Conservation (phyloP, 2,329 filamentous ascomycete genomes). For the Arthrinium phaeospermum region DNA sequence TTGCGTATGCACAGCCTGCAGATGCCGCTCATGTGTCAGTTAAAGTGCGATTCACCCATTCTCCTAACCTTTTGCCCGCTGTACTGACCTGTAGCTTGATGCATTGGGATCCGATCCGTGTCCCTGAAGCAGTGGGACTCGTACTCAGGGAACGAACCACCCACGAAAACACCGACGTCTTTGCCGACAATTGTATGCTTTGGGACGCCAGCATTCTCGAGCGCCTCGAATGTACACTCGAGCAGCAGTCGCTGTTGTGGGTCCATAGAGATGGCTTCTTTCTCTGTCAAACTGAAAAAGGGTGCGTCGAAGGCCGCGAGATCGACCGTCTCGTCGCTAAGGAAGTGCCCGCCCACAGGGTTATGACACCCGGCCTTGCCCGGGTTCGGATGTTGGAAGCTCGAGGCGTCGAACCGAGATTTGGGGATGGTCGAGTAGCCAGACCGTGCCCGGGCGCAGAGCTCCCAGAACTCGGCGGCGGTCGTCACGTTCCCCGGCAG, state of each 20-base stretch:
- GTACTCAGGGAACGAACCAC: constrained; percentile 55
- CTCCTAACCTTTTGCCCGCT: too few species aligned
- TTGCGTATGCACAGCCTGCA: constrained; percentile 53
- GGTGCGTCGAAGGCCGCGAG: constrained; percentile 37
- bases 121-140: constrained; percentile 52
- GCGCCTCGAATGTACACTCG: constrained; percentile 59
- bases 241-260: constrained; percentile 59
- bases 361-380: constrained; percentile 39
- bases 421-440: constrained; percentile 39
- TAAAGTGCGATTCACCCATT: too few species aligned
- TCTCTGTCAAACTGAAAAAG: constrained; percentile 45
- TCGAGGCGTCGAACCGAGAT: constrained; percentile 39
- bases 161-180: constrained; percentile 57
- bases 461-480: constrained; percentile 39
- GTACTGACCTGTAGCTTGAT: constrained; percentile 50
- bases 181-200: constrained; percentile 53
- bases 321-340: constrained; percentile 33
- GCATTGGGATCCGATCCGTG: constrained; percentile 54
- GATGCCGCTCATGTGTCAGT: constrained; percentile 17
- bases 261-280: constrained; percentile 51
- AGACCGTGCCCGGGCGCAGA: constrained; percentile 36
- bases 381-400: constrained; percentile 42
- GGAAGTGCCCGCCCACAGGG: constrained; percentile 39
- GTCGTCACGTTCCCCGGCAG: constrained; percentile 37
- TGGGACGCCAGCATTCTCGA: constrained; percentile 54